Percentiles rank a stretch among this genome's conserved stretches.
Conservation (phyloP, 148 eudicot species). For the Silene conica region DNA sequence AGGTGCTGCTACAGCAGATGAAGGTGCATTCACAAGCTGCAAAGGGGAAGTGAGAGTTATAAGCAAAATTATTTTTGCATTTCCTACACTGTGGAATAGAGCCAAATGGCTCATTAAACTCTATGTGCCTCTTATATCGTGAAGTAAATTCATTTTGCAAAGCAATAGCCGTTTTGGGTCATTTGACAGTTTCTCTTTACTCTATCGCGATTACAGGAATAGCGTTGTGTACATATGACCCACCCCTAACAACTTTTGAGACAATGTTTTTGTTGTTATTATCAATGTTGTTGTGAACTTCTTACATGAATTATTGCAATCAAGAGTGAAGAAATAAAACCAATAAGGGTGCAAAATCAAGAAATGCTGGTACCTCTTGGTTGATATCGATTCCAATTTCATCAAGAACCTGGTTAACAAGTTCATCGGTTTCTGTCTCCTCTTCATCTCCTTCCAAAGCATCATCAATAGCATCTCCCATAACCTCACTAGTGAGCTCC, state of each 20-base stretch:
- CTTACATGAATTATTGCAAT: background rate
- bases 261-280: background rate
- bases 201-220: background rate
- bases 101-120: background rate
- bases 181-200: background rate
- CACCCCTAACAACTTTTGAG: background rate
- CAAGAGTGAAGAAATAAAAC: background rate
- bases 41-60: constrained; percentile 8
- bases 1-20: constrained; percentile 83
- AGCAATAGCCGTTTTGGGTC: background rate
- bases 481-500: constrained; percentile 89
- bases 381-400: constrained; percentile 92
- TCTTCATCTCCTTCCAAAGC: constrained; percentile 99
- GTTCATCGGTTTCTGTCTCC: constrained; percentile 92
- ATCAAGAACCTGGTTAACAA: constrained; percentile 93
- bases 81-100: background rate
- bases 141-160: background rate
- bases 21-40: constrained; percentile 90
- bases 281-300: background rate
- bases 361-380: constrained; percentile 51
- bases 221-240: background rate
- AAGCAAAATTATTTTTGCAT: constrained; percentile 1
- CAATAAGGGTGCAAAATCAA: background rate
- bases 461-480: constrained; percentile 98
- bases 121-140: no score